Base-by-base conservation (phyloP, 1,284 basidiomycete species). In the Trametes hirsuta region DNA sequence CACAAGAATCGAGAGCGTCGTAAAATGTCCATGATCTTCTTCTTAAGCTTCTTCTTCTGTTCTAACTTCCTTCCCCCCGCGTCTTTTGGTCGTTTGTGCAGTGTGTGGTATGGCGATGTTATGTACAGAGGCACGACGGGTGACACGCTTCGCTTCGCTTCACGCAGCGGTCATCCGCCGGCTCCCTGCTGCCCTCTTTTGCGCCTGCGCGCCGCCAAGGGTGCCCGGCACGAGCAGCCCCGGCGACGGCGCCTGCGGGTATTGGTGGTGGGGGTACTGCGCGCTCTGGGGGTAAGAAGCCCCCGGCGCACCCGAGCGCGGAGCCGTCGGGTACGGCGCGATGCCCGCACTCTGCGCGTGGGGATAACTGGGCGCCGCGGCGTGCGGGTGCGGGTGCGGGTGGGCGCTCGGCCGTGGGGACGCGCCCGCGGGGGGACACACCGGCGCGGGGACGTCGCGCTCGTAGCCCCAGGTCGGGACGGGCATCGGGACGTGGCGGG, bases 91-190 rank as follows among this genome's bases (percentile, higher is more conserved):
- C 21, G 15, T 46, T 35, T 35, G 30, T 39, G 24, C 14, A 1
- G n/a, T 8, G n/a, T 8, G 36, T 18, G 24, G 22, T 11, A 10
- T n/a, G 36, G 36, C 21, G 36, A 9, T 40, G 12, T 41, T 24
- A 11, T 6, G 30, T 8, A 37, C 22, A 44, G 21, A 25, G 18
- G 22, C 48, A 24, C 12, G 39, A 2, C 44, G 46, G 15, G 14
- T 22, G 45, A 22, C 42, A 44, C 8, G 9, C 6, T n/a, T n/a
- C n/a, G n/a, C n/a, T n/a, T n/a, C n/a, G n/a, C n/a, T 41, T 65
- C 59, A 65, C 37, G 64, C 52, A 3, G 61, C 58, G 11, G 64
- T 65, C 64, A 65, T 65, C 39, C 64, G 49, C 36, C 64, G 52
- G 24, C 48, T 58, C 39, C 64, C 61, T 47, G 55, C 55, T 25